Base-by-base conservation (phyloP, 1,139 yeast genomes). In the Entelexis sorbosivorans region DNA sequence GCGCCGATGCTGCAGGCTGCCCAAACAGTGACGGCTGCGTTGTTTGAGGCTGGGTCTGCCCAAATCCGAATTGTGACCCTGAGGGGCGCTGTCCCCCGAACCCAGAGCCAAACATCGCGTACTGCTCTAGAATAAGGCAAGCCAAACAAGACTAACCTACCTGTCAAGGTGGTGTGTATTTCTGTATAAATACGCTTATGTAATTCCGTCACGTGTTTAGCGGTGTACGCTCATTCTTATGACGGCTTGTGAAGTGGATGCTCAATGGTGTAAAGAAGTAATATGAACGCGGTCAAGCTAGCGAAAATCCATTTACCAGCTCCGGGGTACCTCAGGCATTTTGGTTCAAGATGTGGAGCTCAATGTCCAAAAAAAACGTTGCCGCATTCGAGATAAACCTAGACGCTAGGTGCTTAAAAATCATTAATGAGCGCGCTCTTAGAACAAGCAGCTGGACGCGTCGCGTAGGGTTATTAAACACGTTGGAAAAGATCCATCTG, bases 41-140 rank as follows among this genome's bases (percentile, higher is more conserved):
- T 2, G 44, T 48, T 6, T 50, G 55, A 43, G 51, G 55, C 49
- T 44, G 50, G 28, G 50, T 4, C 44, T 52, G 55, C 14, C 52
- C 52, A 34, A 50, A 50, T 7, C 52, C 56, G 32, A 50, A 50
- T 11, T 20, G 16, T 20, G 28, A 26, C 31, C 29, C 43, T 16
- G 48, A 26, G 14, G 44, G 39, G 8, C 38, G 46, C 35, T 46
- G 52, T 26, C 28, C 47, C 34, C 53, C 50, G 26, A 50, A 50
- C 13, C 50, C 50, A 13, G 43, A 36, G 36, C 42, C 46, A 33
- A 35, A 43, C 46, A 43, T 43, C 16, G 10, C 40, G 40, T 14
- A 22, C 38, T 35, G 38, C 38, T 35, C 13, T 35, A 5, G 14
- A 19, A 17, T 35, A 35, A 35, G 24, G 24, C 38, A 17, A 33